Conservation (phyloP, 2,329 filamentous ascomycete species). For the Aspergillus chevalieri region DNA sequence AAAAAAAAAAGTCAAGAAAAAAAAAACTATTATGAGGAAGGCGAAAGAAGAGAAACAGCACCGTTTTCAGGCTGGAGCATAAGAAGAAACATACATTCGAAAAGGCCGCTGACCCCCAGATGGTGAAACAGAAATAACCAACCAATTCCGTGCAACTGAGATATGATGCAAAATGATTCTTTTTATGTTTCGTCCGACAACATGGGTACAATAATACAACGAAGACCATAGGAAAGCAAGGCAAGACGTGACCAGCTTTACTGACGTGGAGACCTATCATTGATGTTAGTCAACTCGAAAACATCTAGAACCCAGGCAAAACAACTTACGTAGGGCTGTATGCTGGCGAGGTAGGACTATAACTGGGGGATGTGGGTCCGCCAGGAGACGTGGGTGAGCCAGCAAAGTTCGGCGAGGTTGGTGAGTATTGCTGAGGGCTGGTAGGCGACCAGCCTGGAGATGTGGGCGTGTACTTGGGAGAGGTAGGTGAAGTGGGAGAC, state of each 20-base stretch:
- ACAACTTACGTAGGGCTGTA: conserved; percentile 37
- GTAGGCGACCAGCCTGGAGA: conserved; percentile 48
- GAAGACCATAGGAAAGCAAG: conserved; percentile 15
- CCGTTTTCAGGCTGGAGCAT: conserved; percentile 13
- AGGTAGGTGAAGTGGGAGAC: conserved; percentile 44
- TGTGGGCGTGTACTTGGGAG: conserved; percentile 51
- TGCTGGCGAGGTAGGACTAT: conserved; percentile 40
- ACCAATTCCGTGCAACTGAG: conserved; percentile 27
- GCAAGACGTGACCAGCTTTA: conserved; percentile 23
- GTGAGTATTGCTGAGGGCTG: conserved; percentile 45
- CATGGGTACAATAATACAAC: conserved; percentile 36
- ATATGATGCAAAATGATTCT: conserved; percentile 31
- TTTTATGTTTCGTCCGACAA: conserved; percentile 27
- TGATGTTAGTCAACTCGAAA: conserved; percentile 11
- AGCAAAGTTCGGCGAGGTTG: conserved; percentile 45
- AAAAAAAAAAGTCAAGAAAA: no score
- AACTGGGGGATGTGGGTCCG: conserved; percentile 36
- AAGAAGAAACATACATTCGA: conserved; percentile 30
- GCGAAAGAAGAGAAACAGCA: conserved; percentile 12
- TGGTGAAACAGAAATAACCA: conserved; percentile 32
- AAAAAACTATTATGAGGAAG: conserved; percentile 11
- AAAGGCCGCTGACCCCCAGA: conserved; percentile 24
- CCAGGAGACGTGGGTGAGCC: conserved; percentile 39
- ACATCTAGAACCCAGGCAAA: neutral
- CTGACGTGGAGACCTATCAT: conserved; percentile 36